Percentiles rank a stretch among this genome's conserved stretches.
Evolutionary conservation across 2,329 filamentous ascomycete genomes (phyloP).

Genomic region (Xylaria sp.): DNA sequence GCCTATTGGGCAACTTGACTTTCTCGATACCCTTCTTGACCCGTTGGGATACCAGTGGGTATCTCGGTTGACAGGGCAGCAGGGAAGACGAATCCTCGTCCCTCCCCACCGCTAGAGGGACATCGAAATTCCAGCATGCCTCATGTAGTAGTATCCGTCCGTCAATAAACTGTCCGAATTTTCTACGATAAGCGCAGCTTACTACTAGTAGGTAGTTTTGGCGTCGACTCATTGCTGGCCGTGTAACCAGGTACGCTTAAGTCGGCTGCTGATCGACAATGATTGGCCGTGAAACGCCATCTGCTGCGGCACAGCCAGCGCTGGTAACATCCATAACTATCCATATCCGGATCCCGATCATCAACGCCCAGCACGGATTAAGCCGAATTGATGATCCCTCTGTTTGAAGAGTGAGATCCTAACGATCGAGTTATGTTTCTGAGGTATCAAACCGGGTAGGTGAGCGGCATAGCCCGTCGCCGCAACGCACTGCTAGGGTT

Average conservation of each 20-base stretch:
- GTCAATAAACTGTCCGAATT: background rate
- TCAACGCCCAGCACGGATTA: slow-evolving; percentile 6
- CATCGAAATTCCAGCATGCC: background rate
- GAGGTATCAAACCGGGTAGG: slow-evolving; percentile 1
- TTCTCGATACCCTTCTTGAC: background rate
- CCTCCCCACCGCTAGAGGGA: background rate
- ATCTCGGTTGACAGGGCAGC: slow-evolving; percentile 9
- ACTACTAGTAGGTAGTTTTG: slow-evolving; percentile 1
- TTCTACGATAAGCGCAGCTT: background rate
- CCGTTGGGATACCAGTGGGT: background rate
- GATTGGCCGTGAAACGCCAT: slow-evolving; percentile 12
- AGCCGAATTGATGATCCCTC: background rate
- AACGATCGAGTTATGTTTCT: background rate
- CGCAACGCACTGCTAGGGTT: background rate
- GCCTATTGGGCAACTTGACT: background rate
- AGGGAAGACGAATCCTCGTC: background rate
- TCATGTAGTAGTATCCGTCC: background rate
- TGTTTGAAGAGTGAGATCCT: background rate
- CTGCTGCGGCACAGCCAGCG: slow-evolving; percentile 15
- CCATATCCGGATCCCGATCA: slow-evolving; percentile 2
- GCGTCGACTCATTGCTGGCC: background rate
- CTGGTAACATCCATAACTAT: slow-evolving; percentile 14
- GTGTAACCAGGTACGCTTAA: background rate
- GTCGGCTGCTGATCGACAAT: slow-evolving; percentile 13
- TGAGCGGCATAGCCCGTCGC: background rate